Evolutionary conservation across 1,284 basidiomycete species (phyloP).

Genomic region (Agroathelia rolfsii): DNA sequence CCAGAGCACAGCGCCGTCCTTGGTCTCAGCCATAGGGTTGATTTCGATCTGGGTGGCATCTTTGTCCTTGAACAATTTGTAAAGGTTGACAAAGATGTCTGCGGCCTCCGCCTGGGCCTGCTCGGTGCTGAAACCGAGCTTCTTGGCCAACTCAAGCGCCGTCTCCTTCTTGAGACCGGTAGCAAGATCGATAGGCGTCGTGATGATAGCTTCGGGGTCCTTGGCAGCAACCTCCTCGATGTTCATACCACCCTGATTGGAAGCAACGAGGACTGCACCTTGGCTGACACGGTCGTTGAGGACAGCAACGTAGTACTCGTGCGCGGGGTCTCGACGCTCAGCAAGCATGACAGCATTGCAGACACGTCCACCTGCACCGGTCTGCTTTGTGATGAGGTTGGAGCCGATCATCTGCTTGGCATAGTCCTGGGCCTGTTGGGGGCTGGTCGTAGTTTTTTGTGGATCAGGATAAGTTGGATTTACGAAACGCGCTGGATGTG

Average conservation of each 20-base stretch:
- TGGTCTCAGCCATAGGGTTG: conserved; percentile 95
- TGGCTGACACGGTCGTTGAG: conserved; percentile 91
- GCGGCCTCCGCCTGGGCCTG: conserved; percentile 77
- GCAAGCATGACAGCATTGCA: conserved; percentile 99
- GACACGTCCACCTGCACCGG: conserved; percentile 83
- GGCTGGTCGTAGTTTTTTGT: conserved; percentile 38
- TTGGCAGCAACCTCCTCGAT: conserved; percentile 99
- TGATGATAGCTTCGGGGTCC: conserved; percentile 92
- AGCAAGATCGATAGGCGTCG: conserved; percentile 85
- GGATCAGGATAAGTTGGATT: conserved; percentile 1
- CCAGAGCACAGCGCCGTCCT: conserved; percentile 92
- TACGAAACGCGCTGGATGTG: conserved; percentile 7
- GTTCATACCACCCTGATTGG: conserved; percentile 93
- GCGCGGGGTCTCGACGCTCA: conserved; percentile 85
- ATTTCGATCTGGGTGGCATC: conserved; percentile 99
- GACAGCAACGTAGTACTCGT: conserved; percentile 98
- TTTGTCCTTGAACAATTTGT: conserved; percentile 97
- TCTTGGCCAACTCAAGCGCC: conserved; percentile 76
- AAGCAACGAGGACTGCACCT: conserved; percentile 89
- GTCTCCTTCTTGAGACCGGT: conserved; percentile 72
- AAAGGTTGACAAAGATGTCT: conserved; percentile 89
- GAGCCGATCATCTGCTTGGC: conserved; percentile 93
- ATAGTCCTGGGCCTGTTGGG: conserved; percentile 81
- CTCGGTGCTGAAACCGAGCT: conserved; percentile 81
- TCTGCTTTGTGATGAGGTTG: conserved; percentile 98